Evolutionary conservation across 805 yeast genomes (phyloP).

Genomic region (Starmerella stellata): DNA sequence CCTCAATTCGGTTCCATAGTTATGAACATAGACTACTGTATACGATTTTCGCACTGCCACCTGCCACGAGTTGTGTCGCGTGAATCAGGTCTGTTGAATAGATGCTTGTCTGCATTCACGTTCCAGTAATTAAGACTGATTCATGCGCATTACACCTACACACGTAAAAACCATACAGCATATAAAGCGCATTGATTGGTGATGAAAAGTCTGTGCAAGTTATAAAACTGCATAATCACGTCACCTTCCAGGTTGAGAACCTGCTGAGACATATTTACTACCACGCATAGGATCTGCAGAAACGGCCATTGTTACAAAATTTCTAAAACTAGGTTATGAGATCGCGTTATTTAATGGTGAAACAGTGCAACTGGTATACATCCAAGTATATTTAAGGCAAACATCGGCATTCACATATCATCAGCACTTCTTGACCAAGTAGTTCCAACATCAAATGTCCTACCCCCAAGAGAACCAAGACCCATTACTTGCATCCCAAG

Average conservation of each 20-base stretch:
- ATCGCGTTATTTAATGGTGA: not conserved
- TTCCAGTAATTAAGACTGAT: too few species aligned
- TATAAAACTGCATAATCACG: not conserved
- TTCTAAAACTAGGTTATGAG: not conserved
- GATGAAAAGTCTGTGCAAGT: not conserved
- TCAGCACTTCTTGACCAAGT: not conserved
- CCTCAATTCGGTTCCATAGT: too few species aligned
- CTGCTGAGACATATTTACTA: not conserved
- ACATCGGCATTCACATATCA: not conserved
- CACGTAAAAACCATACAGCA: not conserved
- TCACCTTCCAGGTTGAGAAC: not conserved
- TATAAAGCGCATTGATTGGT: not conserved
- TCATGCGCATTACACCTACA: not conserved
- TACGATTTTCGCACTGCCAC: too few species aligned
- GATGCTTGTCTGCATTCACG: too few species aligned
- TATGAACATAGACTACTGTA: too few species aligned
- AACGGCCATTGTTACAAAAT: not conserved
- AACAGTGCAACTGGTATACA: not conserved
- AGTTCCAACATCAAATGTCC: not conserved
- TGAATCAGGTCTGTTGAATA: not conserved
- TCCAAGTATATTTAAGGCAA: not conserved
- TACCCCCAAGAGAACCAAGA: not conserved
- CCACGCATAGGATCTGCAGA: not conserved
- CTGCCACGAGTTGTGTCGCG: too few species aligned
- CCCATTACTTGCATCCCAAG: not conserved